These are phyloP conservation scores for Naganishia liquefaciens DNA, from an alignment of 1,284 basidiomycete genomes.

Conservation along the genomic window DNA sequence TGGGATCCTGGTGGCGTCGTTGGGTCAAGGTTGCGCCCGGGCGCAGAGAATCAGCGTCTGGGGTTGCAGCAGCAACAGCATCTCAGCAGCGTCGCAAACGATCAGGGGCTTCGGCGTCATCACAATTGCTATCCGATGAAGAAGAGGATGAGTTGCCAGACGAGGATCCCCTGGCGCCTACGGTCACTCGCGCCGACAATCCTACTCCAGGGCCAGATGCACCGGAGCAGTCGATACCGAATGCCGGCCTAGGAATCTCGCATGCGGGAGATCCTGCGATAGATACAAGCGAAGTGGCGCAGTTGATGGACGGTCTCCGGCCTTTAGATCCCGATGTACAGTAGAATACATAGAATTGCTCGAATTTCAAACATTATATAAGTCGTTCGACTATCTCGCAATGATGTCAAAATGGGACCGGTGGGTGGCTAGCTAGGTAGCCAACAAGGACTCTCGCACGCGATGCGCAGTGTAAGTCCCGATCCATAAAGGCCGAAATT, in stretches of 20 bases:
- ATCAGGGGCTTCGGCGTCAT: slow-evolving; percentile 2
- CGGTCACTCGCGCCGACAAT: not conserved
- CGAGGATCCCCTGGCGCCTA: slow-evolving; percentile 4
- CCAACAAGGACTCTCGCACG: too few relatives aligned
- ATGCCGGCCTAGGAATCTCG: not conserved
- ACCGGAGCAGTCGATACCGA: not conserved
- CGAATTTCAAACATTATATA: too few relatives aligned
- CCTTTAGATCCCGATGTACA: slow-evolving; percentile 11
- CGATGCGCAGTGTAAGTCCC: too few relatives aligned
- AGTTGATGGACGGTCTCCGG: slow-evolving; percentile 19
- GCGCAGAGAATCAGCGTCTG: slow-evolving; percentile 9
- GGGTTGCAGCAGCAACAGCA: slow-evolving; percentile 11
- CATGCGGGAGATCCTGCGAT: not conserved
- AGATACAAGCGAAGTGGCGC: slow-evolving; percentile 15
- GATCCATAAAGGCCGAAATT: too few relatives aligned
- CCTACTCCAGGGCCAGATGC: not conserved
- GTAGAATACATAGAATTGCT: slow-evolving; percentile 1
- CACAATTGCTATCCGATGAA: not conserved
- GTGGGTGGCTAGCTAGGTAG: too few relatives aligned
- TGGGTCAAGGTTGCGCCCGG: slow-evolving; percentile 45
- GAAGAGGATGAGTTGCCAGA: slow-evolving; percentile 17
- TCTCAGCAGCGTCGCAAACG: slow-evolving; percentile 19
- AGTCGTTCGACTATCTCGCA: too few relatives aligned
- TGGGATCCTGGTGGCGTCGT: slow-evolving; percentile 51
- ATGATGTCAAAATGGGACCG: too few relatives aligned